Conservation (phyloP, 257 asterid genomes). For the Capsicum baccatum region DNA sequence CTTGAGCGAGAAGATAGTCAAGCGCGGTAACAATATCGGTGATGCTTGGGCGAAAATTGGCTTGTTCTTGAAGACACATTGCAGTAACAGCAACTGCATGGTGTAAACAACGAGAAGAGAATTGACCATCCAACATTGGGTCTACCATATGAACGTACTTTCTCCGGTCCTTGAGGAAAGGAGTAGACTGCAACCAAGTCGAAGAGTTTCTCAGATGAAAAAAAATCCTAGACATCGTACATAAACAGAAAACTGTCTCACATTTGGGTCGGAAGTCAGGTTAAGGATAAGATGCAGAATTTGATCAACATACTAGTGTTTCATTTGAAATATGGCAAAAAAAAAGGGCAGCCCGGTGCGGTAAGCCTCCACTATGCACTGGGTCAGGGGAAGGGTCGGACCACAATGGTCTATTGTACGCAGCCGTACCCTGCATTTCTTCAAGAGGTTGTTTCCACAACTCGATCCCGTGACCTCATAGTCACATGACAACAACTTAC, state of each 20-base stretch:
- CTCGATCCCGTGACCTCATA: neutral
- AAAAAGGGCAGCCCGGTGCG: neutral
- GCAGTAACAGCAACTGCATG: conserved; percentile 79
- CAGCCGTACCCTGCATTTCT: neutral
- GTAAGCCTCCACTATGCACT: neutral
- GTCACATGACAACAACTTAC: accelerated
- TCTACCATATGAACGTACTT: conserved; percentile 69
- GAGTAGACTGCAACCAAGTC: conserved; percentile 58
- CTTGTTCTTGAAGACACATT: conserved; percentile 90
- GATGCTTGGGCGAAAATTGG: conserved; percentile 71
- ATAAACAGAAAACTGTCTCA: neutral
- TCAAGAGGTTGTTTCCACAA: neutral
- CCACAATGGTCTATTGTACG: neutral
- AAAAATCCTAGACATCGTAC: neutral
- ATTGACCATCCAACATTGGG: conserved; percentile 65
- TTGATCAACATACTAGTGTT: neutral
- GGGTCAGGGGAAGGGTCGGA: accelerated
- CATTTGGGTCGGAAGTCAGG: neutral
- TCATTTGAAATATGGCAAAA: neutral
- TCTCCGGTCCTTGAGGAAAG: conserved; percentile 63
- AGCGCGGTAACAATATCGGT: conserved; percentile 78
- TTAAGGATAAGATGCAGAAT: neutral
- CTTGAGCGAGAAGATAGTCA: conserved; percentile 69
- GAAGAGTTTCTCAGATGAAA: neutral
- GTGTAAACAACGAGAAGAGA: conserved; percentile 65